These are phyloP conservation scores for Pneumocystis carinii DNA, from an alignment of 1,139 yeast species.

Conservation along the genomic window DNA sequence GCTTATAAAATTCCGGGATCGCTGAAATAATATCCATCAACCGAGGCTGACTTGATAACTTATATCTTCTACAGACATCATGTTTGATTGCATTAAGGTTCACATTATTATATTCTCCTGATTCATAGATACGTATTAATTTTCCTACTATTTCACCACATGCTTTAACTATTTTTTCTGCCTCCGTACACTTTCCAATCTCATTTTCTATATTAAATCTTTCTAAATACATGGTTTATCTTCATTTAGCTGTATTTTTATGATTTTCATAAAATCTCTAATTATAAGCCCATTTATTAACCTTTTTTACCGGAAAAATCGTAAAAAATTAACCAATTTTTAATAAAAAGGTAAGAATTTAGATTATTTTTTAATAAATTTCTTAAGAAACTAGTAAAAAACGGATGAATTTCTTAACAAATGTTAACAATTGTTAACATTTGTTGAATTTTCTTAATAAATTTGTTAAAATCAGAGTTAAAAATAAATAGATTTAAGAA, in stretches of 20 bases:
- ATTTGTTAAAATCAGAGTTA: too few species aligned
- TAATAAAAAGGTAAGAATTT: too few species aligned
- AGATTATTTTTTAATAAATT: too few species aligned
- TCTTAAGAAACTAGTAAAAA: too few species aligned
- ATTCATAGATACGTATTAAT: constrained; percentile 11
- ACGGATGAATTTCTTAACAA: too few species aligned
- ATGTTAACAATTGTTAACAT: too few species aligned
- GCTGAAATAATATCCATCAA: constrained; percentile 87
- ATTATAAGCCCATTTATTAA: too few species aligned
- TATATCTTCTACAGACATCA: constrained; percentile 75
- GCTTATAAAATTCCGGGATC: constrained; percentile 90
- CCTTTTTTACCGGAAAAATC: too few species aligned
- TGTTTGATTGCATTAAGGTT: constrained; percentile 83
- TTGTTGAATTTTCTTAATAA: too few species aligned
- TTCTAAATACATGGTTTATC: background rate
- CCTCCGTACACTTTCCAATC: background rate
- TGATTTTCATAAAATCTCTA: too few species aligned
- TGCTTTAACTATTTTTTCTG: constrained; percentile 7
- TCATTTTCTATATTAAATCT: background rate
- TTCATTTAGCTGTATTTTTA: background rate
- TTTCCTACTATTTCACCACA: constrained; percentile 13
- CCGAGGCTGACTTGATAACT: constrained; percentile 82
- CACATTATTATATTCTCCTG: constrained; percentile 35
- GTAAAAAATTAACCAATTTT: too few species aligned
- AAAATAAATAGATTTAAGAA: too few species aligned